phyloP scores from a whole-genome alignment of 495 filamentous ascomycete genomes.

The Neurospora terricola region DNA sequence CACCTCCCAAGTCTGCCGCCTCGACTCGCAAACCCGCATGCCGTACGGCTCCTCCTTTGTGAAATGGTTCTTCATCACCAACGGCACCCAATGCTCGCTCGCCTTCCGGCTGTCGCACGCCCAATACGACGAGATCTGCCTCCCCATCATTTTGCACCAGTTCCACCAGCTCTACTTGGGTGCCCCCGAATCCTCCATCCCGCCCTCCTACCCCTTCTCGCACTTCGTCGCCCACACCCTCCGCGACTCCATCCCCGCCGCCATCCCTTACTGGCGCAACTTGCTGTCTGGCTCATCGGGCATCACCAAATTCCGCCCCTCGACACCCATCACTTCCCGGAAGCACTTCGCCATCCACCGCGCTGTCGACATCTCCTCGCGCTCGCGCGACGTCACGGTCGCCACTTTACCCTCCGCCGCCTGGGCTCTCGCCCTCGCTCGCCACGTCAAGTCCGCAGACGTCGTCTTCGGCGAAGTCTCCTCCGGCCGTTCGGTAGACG shows the following conservation, averaged over 20 bases:
- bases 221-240: conserved; percentile 44
- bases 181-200: neutral
- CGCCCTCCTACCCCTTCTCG: conserved; percentile 47
- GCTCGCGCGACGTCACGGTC: conserved; percentile 41
- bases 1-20: conserved; percentile 34
- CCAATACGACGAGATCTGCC: conserved; percentile 64
- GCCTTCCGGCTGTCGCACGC: conserved; percentile 61
- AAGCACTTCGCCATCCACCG: conserved; percentile 28
- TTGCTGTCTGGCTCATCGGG: conserved; percentile 40
- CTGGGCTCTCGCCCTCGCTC: conserved; percentile 51
- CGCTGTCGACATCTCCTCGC: conserved; percentile 32
- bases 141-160: conserved; percentile 48
- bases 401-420: conserved; percentile 50
- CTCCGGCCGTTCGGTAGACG: conserved; percentile 43
- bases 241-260: conserved; percentile 16
- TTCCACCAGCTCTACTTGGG: conserved; percentile 28
- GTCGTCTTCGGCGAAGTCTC: conserved; percentile 53
- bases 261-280: conserved; percentile 47
- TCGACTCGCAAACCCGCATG: conserved; percentile 41
- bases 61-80: conserved; percentile 49
- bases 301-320: conserved; percentile 34
- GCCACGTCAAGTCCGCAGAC: conserved; percentile 37
- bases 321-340: conserved; percentile 17
- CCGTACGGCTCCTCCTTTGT: conserved; percentile 54
- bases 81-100: conserved; percentile 44